A percentile compares a stretch with the other conserved stretches of the same genome.
These are phyloP conservation scores for Nemania bipapillata DNA, from an alignment of 2,329 filamentous ascomycete genomes.

Conservation along the genomic window DNA sequence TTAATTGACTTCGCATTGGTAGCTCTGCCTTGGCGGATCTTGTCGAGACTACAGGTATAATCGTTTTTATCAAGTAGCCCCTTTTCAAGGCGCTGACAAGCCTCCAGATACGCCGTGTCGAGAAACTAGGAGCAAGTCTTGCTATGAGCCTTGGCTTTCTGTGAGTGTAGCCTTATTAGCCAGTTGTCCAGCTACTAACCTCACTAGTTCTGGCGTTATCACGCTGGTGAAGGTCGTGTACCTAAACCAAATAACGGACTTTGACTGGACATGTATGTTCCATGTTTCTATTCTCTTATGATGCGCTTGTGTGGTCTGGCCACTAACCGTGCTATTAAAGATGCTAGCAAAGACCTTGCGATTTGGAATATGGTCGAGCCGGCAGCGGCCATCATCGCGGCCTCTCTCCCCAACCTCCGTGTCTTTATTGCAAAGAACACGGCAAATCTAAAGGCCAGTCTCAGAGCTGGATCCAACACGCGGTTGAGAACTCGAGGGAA, in stretches of 20 bases:
- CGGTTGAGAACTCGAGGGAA: not conserved
- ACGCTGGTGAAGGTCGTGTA: constrained; percentile 31
- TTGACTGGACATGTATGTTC: constrained; percentile 36
- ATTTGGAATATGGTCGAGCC: constrained; percentile 36
- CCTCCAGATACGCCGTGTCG: constrained; percentile 30
- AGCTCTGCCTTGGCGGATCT: constrained; percentile 30
- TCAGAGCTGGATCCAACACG: constrained; percentile 19
- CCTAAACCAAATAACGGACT: constrained; percentile 20
- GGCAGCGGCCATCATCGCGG: constrained; percentile 32
- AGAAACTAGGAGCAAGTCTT: constrained; percentile 34
- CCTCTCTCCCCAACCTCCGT: constrained; percentile 33
- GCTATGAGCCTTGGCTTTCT: constrained; percentile 35
- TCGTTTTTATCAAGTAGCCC: not conserved
- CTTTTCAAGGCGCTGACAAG: constrained; percentile 2
- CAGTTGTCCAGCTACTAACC: constrained; percentile 5
- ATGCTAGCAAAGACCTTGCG: constrained; percentile 21
- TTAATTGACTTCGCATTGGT: constrained; percentile 33
- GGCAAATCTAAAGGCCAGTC: constrained; percentile 18
- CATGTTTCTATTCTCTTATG: constrained; percentile 12
- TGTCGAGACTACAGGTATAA: constrained; percentile 31
- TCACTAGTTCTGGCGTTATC: constrained; percentile 28
- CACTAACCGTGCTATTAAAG: constrained; percentile 18
- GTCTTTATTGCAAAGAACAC: constrained; percentile 30
- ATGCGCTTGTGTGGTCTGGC: not conserved
- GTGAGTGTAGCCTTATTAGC: constrained; percentile 5